Percentiles rank a stretch among this genome's conserved stretches.
Evolutionary conservation across 2,329 filamentous ascomycete species (phyloP).

Genomic region (Colletotrichum viniferum): DNA sequence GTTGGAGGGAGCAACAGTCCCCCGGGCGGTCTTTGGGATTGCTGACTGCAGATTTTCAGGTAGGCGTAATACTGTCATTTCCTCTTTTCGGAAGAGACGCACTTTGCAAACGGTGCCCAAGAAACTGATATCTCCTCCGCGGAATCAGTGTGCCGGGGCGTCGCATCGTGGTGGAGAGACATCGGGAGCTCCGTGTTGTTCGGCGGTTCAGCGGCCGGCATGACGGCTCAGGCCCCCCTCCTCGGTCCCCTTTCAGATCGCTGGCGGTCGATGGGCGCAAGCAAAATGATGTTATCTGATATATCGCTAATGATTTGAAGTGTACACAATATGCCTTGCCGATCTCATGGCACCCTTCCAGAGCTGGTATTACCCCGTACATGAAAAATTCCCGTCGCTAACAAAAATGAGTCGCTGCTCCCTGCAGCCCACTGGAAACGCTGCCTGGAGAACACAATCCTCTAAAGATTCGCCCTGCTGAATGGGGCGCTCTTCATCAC

Average conservation of each 20-base stretch:
- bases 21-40: neutral
- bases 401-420: neutral
- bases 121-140: too few species aligned
- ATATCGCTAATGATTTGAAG: neutral
- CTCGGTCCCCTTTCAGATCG: neutral
- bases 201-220: neutral
- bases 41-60: neutral
- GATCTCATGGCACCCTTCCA: neutral
- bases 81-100: too few species aligned
- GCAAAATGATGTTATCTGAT: neutral
- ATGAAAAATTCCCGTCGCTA: neutral
- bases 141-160: neutral
- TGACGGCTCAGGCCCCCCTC: neutral
- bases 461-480: neutral
- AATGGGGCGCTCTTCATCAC: slow-evolving; percentile 4
- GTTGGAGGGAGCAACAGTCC: neutral
- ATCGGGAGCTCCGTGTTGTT: neutral
- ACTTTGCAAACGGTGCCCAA: too few species aligned
- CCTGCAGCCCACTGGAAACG: neutral
- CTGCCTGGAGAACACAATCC: accelerated
- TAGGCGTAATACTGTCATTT: neutral
- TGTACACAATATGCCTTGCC: neutral
- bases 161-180: neutral
- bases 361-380: neutral
- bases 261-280: neutral